Conservation (phyloP, 768 basidiomycete genomes). For the Flagelloscypha sp. region DNA sequence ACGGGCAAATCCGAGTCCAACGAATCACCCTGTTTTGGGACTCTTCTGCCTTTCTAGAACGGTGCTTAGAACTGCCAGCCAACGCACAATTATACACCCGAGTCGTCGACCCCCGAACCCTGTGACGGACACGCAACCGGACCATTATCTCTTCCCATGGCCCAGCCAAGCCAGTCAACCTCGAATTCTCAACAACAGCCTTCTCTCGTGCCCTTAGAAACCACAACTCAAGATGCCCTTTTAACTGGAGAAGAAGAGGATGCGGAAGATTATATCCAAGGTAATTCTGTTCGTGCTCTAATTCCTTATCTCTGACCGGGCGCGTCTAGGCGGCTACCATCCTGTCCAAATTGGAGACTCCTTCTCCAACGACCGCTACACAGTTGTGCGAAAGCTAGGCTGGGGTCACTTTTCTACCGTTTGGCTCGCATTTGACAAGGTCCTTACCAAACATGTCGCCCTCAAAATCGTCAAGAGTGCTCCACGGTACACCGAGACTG, state of each 20-base stretch:
- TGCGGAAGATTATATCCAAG: conserved; percentile 70
- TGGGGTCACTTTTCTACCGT: conserved; percentile 95
- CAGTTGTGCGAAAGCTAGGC: conserved; percentile 90
- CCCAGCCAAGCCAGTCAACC: too few species aligned
- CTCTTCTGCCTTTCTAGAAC: too few species aligned
- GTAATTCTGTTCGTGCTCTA: conserved; percentile 9
- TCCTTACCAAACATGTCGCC: conserved; percentile 89
- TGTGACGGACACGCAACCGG: too few species aligned
- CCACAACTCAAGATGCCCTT: too few species aligned
- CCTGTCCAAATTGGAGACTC: conserved; percentile 92
- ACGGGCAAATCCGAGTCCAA: too few species aligned
- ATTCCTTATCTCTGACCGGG: conserved; percentile 13
- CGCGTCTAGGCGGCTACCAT: conserved; percentile 76
- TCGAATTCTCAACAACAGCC: too few species aligned
- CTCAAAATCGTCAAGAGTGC: conserved; percentile 99
- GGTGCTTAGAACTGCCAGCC: too few species aligned
- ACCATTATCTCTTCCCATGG: too few species aligned
- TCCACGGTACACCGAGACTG: conserved; percentile 93
- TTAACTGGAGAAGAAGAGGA: conserved; percentile 92
- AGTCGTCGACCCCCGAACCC: too few species aligned
- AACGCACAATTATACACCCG: too few species aligned
- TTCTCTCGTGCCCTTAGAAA: too few species aligned
- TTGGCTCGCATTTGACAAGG: conserved; percentile 84
- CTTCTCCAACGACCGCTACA: conserved; percentile 81
- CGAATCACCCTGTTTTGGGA: too few species aligned